phyloP scores from a whole-genome alignment of 345 rosid genomes.

The Citrus sp. region DNA sequence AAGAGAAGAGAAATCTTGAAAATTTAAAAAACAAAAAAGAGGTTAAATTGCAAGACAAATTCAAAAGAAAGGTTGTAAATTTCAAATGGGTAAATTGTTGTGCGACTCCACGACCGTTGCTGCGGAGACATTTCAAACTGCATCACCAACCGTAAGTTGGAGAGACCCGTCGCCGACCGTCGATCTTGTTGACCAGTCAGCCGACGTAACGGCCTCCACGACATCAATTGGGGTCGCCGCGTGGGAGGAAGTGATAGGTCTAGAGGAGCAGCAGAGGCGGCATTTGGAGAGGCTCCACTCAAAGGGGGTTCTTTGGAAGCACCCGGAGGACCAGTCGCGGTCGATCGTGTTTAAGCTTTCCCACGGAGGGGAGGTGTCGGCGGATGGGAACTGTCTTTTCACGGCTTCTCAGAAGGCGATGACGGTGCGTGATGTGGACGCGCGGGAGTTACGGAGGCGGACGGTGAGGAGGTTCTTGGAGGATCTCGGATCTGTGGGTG shows the following conservation, averaged over 20 bases:
- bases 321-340: conserved; percentile 47
- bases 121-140: conserved; percentile 55
- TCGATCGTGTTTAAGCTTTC: conserved; percentile 78
- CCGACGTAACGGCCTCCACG: background rate
- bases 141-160: conserved; percentile 61
- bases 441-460: conserved; percentile 62
- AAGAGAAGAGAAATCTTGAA: background rate
- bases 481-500: conserved; percentile 63
- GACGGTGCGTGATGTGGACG: conserved; percentile 80
- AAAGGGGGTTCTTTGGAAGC: conserved; percentile 87
- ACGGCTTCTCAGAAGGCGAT: conserved; percentile 82
- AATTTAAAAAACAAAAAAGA: background rate
- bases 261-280: conserved; percentile 89
- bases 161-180: conserved; percentile 50
- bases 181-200: conserved; percentile 46
- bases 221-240: conserved; percentile 11
- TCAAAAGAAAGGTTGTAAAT: background rate
- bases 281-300: conserved; percentile 68
- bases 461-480: conserved; percentile 69
- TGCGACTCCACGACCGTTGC: conserved; percentile 74
- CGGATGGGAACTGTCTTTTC: conserved; percentile 98
- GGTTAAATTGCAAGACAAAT: background rate
- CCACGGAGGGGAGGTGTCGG: conserved; percentile 90
- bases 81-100: conserved; percentile 75
- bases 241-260: conserved; percentile 84